Evolutionary conservation across 345 rosid genomes (phyloP).

Genomic region (Bruguiera sexangula): DNA sequence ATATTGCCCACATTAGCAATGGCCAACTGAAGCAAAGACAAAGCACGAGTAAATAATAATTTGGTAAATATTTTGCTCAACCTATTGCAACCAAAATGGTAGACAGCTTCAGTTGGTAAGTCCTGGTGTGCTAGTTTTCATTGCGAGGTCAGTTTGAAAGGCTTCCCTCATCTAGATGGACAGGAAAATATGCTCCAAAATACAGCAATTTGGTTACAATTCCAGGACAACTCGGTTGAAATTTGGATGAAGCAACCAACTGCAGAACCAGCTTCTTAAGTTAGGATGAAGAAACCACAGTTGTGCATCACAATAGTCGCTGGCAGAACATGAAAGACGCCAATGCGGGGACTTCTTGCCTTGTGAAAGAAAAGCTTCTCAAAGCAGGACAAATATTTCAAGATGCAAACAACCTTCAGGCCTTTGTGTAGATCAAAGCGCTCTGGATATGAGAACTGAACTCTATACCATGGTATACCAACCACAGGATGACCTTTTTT

Average conservation of each 20-base stretch:
- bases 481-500: not conserved
- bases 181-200: not conserved
- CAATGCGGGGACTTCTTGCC: not conserved
- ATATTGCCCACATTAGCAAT: too few species aligned
- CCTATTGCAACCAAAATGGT: not conserved
- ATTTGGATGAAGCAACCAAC: not conserved
- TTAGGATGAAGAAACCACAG: not conserved
- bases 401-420: conserved; percentile 1
- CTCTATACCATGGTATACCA: not conserved
- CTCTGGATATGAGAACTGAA: not conserved
- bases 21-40: too few species aligned
- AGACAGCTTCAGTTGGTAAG: not conserved
- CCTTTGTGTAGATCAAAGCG: not conserved
- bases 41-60: too few species aligned
- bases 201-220: not conserved
- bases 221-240: not conserved
- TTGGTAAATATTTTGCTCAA: too few species aligned
- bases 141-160: not conserved
- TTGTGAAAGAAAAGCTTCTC: conserved; percentile 3
- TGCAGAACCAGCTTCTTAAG: not conserved
- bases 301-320: not conserved
- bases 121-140: not conserved
- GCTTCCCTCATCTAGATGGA: not conserved
- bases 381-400: not conserved
- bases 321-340: not conserved